Percentiles rank a stretch among this genome's conserved stretches.
phyloP scores from a whole-genome alignment of 805 yeast species.

The Pichia eremophila region DNA sequence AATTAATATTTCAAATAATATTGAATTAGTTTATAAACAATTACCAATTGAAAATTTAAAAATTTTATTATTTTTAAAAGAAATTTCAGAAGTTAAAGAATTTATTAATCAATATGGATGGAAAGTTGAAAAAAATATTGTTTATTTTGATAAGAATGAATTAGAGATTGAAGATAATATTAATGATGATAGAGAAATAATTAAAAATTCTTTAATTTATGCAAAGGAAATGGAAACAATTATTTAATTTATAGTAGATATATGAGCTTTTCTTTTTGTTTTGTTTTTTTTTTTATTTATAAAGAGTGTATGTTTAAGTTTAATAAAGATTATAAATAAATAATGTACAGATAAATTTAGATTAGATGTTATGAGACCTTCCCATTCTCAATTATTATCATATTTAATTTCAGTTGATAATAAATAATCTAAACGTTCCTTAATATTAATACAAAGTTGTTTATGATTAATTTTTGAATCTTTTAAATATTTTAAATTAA shows the following conservation, averaged over 20 bases:
- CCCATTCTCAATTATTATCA: no score
- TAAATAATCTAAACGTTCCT: slow-evolving; percentile 1
- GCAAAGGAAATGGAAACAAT: slow-evolving; percentile 91
- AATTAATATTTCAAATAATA: slow-evolving; percentile 73
- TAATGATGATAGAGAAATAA: slow-evolving; percentile 37
- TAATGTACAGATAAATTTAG: no score
- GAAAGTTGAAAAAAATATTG: slow-evolving; percentile 42
- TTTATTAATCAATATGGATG: slow-evolving; percentile 52
- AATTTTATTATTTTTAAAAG: slow-evolving; percentile 60
- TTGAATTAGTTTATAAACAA: slow-evolving; percentile 66
- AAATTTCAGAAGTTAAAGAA: slow-evolving; percentile 39
- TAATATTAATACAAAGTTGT: slow-evolving; percentile 1
- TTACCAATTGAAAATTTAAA: slow-evolving; percentile 80
- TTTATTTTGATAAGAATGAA: slow-evolving; percentile 32
- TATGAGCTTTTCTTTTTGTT: no score
- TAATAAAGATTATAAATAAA: not conserved
- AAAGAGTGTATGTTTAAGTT: no score
- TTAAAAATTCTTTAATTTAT: slow-evolving; percentile 69
- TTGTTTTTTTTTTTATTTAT: no score
- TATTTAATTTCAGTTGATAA: not conserved
- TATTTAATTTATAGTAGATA: slow-evolving; percentile 44
- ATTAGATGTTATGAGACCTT: no score
- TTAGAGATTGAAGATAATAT: slow-evolving; percentile 11
- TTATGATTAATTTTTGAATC: slow-evolving; percentile 20
- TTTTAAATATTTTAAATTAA: slow-evolving; percentile 19